Evolutionary conservation across 148 eudicot species (phyloP), one percentile per base, ranked within the genome.

Genomic region (Pharnaceum exiguum): DNA sequence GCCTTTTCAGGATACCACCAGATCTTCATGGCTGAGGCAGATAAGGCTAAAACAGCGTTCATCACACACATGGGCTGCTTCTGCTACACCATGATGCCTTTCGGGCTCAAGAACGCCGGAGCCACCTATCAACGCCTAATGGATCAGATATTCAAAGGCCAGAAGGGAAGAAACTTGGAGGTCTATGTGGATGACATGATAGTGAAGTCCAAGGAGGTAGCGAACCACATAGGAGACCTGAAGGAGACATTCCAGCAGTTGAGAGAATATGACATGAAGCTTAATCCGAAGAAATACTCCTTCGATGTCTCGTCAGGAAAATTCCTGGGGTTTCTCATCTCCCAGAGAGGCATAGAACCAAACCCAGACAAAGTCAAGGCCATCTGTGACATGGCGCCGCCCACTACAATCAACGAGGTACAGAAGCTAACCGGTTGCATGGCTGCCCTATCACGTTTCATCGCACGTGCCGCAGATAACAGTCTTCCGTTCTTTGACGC

Each of bases 121-220:
- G 54, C 19, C 0, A 54, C 54, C 0, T 45, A 30, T 10, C 46
- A 64, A 1, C 0, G 35, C 1, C 0, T 54, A 1, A 12, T 64
- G 3, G 26, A 54, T 4, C 45, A 23, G 11, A 3, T 52, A 2
- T 54, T 65, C 22, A 3, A 24, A 0, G 25, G 4, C 0, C 43
- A 43, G 8, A 15, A 32, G 1, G 35, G 60, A 0, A 10, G 24
- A 9, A 46, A 31, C 3, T 6, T 44, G 25, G 69, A 55, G 43
- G 60, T 16, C 2, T 65, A 65, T 19, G n/a, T 54, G 1, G 45
- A 55, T 18, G 54, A 65, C 27, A 45, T 45, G 60, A 12, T 65
- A 1, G 16, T 35, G 0, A 55, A 65, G 11, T 0, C 1, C 16
- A 22, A 15, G 2, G 1, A 15, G 4, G 2, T 0, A 4, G 65